These are phyloP conservation scores for Pythium dissotocum DNA, from an alignment of 352 stramenopile species.

Conservation along the genomic window DNA sequence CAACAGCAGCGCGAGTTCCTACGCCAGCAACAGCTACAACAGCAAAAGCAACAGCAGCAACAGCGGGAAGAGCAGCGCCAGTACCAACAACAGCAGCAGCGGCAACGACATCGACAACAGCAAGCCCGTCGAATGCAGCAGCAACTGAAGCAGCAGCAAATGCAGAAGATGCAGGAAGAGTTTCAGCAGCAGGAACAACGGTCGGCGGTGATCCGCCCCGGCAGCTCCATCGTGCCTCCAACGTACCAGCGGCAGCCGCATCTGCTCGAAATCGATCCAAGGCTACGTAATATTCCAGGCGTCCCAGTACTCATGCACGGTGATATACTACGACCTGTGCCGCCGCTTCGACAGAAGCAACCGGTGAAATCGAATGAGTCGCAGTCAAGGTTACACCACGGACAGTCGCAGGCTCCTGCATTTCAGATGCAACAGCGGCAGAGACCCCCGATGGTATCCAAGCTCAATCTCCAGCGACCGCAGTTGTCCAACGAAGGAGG, in stretches of 20 bases:
- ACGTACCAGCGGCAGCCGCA: constrained; percentile 12
- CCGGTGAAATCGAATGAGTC: neutral
- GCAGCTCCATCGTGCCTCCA: constrained; percentile 15
- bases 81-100: constrained; percentile 12
- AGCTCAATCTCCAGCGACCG: neutral
- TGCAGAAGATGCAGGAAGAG: neutral
- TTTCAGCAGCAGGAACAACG: constrained; percentile 20
- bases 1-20: constrained; percentile 7
- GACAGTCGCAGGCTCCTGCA: neutral
- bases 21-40: constrained; percentile 19
- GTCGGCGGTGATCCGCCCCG: constrained; percentile 11
- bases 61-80: constrained; percentile 12
- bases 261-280: constrained; percentile 10
- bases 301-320: neutral
- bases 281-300: constrained; percentile 2
- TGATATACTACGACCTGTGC: neutral
- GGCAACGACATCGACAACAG: constrained; percentile 23
- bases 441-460: neutral
- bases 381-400: neutral
- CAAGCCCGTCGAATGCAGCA: constrained; percentile 17
- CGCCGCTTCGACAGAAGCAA: constrained; percentile 2
- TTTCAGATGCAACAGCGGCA: constrained; percentile 2
- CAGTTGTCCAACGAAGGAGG: neutral
- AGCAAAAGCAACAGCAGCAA: constrained; percentile 9
- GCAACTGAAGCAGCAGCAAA: constrained; percentile 9